A percentile compares a stretch with the other conserved stretches of the same genome.
phyloP scores from a whole-genome alignment of 139 green algal species.

The Helicosporidium sp. region DNA sequence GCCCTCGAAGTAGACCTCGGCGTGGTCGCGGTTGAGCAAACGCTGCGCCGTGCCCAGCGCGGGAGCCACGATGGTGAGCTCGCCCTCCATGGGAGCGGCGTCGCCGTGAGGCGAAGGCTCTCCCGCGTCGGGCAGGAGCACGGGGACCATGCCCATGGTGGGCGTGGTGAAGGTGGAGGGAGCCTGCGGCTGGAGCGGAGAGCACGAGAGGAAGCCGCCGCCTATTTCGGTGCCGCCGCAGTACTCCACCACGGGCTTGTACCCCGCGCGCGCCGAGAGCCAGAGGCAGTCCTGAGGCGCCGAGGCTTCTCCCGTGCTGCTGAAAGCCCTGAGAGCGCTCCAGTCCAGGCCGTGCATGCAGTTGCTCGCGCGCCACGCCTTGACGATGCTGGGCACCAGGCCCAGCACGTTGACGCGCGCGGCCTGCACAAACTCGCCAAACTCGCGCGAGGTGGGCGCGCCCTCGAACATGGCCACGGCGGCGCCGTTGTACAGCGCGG shows the following conservation, averaged over 20 bases:
- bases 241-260: constrained; percentile 79
- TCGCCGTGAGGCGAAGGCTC: constrained; percentile 5
- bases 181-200: constrained; percentile 49
- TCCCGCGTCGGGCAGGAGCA: constrained; percentile 18
- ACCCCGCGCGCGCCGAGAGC: constrained; percentile 36
- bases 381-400: constrained; percentile 64
- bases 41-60: constrained; percentile 56
- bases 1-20: constrained; percentile 59
- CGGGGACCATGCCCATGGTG: constrained; percentile 17
- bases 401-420: constrained; percentile 63
- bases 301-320: constrained; percentile 45
- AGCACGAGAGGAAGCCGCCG: constrained; percentile 53
- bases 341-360: constrained; percentile 33
- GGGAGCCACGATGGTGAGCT: constrained; percentile 53
- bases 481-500: constrained; percentile 57
- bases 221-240: constrained; percentile 80
- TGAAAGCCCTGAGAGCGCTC: constrained; percentile 38
- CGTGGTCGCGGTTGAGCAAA: constrained; percentile 70
- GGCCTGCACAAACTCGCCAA: constrained; percentile 48
- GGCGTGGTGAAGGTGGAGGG: constrained; percentile 54
- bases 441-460: constrained; percentile 37
- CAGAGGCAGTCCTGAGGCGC: constrained; percentile 41
- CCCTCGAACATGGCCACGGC: constrained; percentile 67
- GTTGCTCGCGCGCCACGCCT: constrained; percentile 38
- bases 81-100: constrained; percentile 5